phyloP scores from a whole-genome alignment of 208 protist species.

The Leishmania braziliensis region DNA sequence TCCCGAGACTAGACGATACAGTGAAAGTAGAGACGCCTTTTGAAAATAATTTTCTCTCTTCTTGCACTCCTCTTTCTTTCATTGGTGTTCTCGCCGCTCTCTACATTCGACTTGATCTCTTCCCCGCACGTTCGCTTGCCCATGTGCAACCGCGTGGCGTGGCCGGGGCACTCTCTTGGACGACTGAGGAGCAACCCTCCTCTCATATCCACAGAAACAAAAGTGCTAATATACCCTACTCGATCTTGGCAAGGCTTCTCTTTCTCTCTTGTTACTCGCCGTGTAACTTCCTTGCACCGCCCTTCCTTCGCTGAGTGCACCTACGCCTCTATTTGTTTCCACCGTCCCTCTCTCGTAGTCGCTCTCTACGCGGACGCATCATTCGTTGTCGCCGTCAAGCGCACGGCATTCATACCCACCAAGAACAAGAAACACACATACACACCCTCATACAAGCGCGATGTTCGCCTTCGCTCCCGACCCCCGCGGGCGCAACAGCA shows the following conservation, averaged over 20 bases:
- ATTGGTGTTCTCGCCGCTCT: background rate
- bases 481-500: constrained; percentile 33
- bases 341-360: background rate
- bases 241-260: background rate
- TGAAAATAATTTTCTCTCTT: background rate
- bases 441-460: background rate
- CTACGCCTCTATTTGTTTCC: background rate
- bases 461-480: constrained; percentile 49
- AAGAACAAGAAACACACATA: constrained; percentile 10
- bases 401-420: background rate
- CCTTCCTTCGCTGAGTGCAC: background rate
- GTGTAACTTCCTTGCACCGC: background rate
- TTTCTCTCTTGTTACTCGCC: background rate
- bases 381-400: background rate
- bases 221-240: background rate
- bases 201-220: background rate
- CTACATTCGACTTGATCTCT: background rate
- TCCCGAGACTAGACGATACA: background rate
- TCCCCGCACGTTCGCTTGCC: background rate
- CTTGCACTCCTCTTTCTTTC: background rate
- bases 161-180: background rate
- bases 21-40: too few species aligned
- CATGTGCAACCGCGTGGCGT: background rate
- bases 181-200: background rate
- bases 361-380: background rate